phyloP scores from a whole-genome alignment of 257 asterid genomes.

The Cruciata laevipes region DNA sequence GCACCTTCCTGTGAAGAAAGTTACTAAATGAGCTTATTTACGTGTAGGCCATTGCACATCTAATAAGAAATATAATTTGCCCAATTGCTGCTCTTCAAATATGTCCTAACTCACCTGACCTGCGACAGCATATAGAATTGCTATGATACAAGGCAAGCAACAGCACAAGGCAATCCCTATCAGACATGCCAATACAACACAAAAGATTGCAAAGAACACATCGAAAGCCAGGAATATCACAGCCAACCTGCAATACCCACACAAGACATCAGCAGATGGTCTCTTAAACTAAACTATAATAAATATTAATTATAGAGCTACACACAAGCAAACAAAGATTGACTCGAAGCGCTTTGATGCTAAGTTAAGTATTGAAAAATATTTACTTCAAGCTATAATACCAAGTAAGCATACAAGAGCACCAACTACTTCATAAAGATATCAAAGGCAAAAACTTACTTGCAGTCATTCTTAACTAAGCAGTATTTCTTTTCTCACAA shows the following conservation, averaged over 20 bases:
- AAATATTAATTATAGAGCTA: neutral
- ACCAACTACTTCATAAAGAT: neutral
- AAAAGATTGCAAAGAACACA: slow-evolving; percentile 92
- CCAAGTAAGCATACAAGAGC: neutral
- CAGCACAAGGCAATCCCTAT: slow-evolving; percentile 94
- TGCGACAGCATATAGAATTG: slow-evolving; percentile 92
- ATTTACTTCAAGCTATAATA: neutral
- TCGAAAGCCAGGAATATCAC: slow-evolving; percentile 97
- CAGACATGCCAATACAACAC: slow-evolving; percentile 89
- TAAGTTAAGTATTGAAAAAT: neutral
- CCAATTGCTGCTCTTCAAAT: neutral
- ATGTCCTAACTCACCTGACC: slow-evolving; percentile 60
- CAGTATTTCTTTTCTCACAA: too few species aligned
- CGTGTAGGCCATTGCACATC: neutral
- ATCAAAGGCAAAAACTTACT: neutral
- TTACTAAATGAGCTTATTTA: neutral
- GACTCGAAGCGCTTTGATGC: neutral
- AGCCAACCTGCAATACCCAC: slow-evolving; percentile 72
- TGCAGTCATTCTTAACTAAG: too few species aligned
- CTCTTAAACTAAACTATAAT: slow-evolving; percentile 1
- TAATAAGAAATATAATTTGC: neutral
- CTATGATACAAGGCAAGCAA: slow-evolving; percentile 98
- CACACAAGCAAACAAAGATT: neutral
- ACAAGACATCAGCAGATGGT: slow-evolving; percentile 20
- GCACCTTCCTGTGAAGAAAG: slow-evolving; percentile 76